These are phyloP conservation scores for Solanum sejunctum DNA, from an alignment of 257 asterid species.

Conservation along the genomic window DNA sequence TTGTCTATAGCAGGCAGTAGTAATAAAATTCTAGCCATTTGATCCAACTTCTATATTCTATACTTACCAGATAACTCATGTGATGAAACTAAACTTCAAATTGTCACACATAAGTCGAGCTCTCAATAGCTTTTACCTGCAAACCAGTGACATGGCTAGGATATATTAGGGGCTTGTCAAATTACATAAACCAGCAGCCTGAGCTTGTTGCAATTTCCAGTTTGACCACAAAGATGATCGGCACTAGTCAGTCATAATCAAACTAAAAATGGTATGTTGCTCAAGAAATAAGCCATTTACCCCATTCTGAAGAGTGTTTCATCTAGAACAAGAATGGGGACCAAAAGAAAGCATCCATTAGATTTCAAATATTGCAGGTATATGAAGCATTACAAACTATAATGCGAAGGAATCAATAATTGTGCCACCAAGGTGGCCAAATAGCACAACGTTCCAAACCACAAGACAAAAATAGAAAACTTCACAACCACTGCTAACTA, in stretches of 20 bases:
- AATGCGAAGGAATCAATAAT: not conserved
- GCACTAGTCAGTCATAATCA: not conserved
- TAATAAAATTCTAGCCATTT: not conserved
- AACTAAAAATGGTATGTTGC: not conserved
- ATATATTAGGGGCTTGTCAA: not conserved
- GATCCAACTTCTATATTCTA: no score
- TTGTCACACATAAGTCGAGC: not conserved
- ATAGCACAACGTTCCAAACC: not conserved
- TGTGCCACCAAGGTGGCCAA: not conserved
- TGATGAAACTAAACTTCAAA: not conserved
- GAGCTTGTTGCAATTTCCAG: not conserved
- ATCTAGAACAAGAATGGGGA: not conserved
- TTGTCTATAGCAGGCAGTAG: not conserved
- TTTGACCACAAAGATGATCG: not conserved
- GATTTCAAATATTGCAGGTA: not conserved
- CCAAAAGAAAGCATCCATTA: not conserved
- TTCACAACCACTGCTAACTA: not conserved
- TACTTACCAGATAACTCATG: no score
- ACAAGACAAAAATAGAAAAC: not conserved
- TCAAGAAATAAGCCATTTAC: not conserved
- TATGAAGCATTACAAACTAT: not conserved
- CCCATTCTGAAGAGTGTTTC: not conserved
- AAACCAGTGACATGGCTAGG: not conserved
- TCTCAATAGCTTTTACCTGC: not conserved
- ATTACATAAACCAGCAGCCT: not conserved